Evolutionary conservation across 106 monocot species (phyloP).

Genomic region (Posidonia australis): DNA sequence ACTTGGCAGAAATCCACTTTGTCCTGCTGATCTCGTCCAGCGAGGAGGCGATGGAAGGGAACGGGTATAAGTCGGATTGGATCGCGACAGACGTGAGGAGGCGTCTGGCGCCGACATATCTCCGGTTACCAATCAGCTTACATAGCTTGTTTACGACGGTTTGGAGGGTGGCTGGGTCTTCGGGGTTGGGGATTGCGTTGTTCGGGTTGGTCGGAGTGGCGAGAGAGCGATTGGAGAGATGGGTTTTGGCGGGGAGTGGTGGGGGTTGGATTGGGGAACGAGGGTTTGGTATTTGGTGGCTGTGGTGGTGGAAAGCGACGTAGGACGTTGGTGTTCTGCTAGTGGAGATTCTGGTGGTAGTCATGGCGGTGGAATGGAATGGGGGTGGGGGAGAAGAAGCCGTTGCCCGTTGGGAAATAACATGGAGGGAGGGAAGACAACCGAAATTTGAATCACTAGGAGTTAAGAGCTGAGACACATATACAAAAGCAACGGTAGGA

Average conservation of each 20-base stretch:
- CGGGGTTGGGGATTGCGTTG: not conserved
- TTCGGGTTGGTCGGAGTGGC: not conserved
- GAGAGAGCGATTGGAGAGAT: not conserved
- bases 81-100: conserved; percentile 32
- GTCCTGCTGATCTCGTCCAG: conserved; percentile 20
- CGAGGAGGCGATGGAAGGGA: conserved; percentile 34
- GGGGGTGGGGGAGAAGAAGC: too few relatives aligned
- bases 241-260: not conserved
- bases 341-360: too few relatives aligned
- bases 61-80: conserved; percentile 10
- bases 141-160: conserved; percentile 20
- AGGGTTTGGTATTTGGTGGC: not conserved
- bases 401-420: too few relatives aligned
- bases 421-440: not conserved
- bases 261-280: not conserved
- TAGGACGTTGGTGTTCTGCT: too few relatives aligned
- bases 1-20: conserved; percentile 11
- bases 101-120: conserved; percentile 38
- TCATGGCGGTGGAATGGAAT: too few relatives aligned
- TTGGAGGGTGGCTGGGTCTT: not conserved
- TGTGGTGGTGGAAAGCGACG: too few relatives aligned
- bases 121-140: conserved; percentile 28
- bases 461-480: too few relatives aligned
- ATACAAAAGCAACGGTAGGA: too few relatives aligned
- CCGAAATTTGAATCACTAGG: too few relatives aligned